Base-by-base conservation (phyloP, 306 rosid genomes). In the Trifolium fragiferum region DNA sequence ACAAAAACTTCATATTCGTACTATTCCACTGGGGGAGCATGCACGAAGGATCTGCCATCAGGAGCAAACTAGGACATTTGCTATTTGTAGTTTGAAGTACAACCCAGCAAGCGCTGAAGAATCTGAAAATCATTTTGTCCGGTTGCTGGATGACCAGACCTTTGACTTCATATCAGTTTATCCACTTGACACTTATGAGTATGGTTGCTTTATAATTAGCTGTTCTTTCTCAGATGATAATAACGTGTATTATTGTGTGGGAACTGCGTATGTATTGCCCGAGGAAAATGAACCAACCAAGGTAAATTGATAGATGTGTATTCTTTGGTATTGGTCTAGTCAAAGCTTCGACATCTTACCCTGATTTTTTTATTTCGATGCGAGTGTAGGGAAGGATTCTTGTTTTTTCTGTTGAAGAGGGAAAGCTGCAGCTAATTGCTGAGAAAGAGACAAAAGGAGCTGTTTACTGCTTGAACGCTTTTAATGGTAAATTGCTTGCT, bases 371-470 rank as follows among this genome's bases (percentile, higher is more conserved):
- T 44, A 18, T 40, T 38, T 35, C 40, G 64, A 73, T 67, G 76
- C 66, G 18, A 55, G 19, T 82, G 54, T 60, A 94, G 99, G 99
- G 99, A 66, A 93, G 99, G 79, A 94, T 94, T 78, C 86, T 94
- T 35, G 96, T 94, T 68, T 95, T 95, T 80, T 40, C 82, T 27
- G 99, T 95, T 49, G 99, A 95, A 85, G 99, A 95, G 66, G 98
- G 99, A 78, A 95, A 92, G 85, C 89, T 95, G 81, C 98, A 89
- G 76, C 92, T 95, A 65, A 84, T 95, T 63, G 97, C 97, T 0
- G 99, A 95, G 89, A 95, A 95, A 82, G 99, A 95, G 85, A 95
- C 99, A 7, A 95, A 95, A 82, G 99, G 99, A 51, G 84, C 99
- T 73, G 99, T 92, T 78, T 95, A 95, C 75, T 84, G 97, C 55